Evolutionary conservation across 1,139 yeast genomes (phyloP).

Genomic region (Kurtzmaniella quercitrusa): DNA sequence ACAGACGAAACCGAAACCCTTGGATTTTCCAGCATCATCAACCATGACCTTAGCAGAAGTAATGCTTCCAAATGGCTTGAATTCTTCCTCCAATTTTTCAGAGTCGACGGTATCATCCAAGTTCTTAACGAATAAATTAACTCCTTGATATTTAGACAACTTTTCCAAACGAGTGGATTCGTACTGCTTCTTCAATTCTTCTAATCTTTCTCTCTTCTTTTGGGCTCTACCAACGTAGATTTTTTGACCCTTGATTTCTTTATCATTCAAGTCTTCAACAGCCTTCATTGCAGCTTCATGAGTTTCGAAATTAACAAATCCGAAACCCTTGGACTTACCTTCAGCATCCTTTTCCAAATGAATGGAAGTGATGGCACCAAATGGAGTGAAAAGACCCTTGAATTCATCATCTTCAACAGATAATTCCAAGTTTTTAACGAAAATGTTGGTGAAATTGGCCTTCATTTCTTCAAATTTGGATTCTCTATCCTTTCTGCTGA

Average conservation of each 20-base stretch:
- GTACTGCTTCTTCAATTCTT: constrained; percentile 92
- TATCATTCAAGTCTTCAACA: constrained; percentile 87
- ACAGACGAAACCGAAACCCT: constrained; percentile 98
- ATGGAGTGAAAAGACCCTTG: constrained; percentile 64
- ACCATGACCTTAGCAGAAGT: constrained; percentile 97
- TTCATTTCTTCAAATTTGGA: constrained; percentile 88
- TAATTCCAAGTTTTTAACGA: constrained; percentile 81
- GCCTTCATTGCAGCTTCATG: constrained; percentile 91
- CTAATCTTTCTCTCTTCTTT: constrained; percentile 97
- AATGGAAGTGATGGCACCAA: constrained; percentile 82
- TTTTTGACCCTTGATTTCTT: constrained; percentile 78
- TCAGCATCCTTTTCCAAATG: constrained; percentile 78
- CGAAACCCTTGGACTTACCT: constrained; percentile 93
- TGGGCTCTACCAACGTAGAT: constrained; percentile 98
- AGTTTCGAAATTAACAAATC: constrained; percentile 84
- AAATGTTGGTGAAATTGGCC: constrained; percentile 93
- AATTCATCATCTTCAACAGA: constrained; percentile 74
- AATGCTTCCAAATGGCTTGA: constrained; percentile 89
- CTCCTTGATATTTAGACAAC: constrained; percentile 94
- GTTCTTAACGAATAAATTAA: constrained; percentile 94
- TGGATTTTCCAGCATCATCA: constrained; percentile 91
- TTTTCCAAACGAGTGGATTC: constrained; percentile 92
- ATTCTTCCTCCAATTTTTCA: constrained; percentile 88
- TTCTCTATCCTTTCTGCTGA: constrained; percentile 92
- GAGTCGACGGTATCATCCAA: constrained; percentile 91